A percentile compares a stretch with the other conserved stretches of the same genome.
These are phyloP conservation scores for Papiliotrema nemorosa DNA, from an alignment of 1,284 basidiomycete species.

Conservation along the genomic window DNA sequence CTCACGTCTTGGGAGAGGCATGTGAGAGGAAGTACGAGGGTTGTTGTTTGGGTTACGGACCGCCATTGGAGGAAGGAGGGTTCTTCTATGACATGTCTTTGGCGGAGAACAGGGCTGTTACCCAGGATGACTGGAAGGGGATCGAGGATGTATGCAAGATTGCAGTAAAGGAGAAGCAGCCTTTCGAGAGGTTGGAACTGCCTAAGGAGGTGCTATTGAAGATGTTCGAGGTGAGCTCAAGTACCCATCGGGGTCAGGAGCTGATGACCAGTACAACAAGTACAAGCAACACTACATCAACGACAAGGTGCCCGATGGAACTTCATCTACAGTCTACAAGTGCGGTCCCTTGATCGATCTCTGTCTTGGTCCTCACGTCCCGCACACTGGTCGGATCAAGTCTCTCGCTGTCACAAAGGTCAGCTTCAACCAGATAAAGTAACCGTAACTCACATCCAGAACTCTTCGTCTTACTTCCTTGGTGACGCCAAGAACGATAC, in stretches of 20 bases:
- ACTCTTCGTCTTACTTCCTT: constrained; percentile 97
- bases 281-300: constrained; percentile 98
- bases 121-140: constrained; percentile 75
- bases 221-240: constrained; percentile 81
- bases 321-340: constrained; percentile 95
- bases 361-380: constrained; percentile 95
- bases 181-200: constrained; percentile 90
- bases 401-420: constrained; percentile 92
- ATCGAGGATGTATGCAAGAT: constrained; percentile 85
- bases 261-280: constrained; percentile 82
- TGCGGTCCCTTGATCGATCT: constrained; percentile 99
- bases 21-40: constrained; percentile 90
- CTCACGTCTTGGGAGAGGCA: constrained; percentile 97
- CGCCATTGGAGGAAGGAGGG: constrained; percentile 88
- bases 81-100: constrained; percentile 98
- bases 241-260: background rate
- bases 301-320: constrained; percentile 92
- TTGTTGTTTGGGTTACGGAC: constrained; percentile 94
- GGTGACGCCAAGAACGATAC: constrained; percentile 93
- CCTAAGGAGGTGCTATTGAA: constrained; percentile 90
- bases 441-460: constrained; percentile 54
- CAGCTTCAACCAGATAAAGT: constrained; percentile 9
- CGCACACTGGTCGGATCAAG: constrained; percentile 97
- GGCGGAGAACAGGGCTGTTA: constrained; percentile 60
- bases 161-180: constrained; percentile 94